Evolutionary conservation across 1,139 yeast species (phyloP), one percentile per base, ranked within the genome.

Genomic region (Candida pseudocylindracea): DNA sequence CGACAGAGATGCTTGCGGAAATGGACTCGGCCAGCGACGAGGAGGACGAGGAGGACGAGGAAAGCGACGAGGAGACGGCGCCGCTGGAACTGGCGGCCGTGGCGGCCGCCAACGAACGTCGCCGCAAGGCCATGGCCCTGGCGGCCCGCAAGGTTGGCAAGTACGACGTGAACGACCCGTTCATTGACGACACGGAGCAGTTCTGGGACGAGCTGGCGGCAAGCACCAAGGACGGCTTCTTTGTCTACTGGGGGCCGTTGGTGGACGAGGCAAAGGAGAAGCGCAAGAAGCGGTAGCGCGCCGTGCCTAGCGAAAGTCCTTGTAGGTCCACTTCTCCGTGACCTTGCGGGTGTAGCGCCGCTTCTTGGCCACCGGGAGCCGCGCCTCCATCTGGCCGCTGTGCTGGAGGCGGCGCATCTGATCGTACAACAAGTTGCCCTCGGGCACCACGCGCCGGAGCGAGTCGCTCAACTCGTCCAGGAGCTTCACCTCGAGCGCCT

Each of bases 201-300:
- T 67, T 72, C 38, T 79, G 91, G 79, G 96, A 88, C 50, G 95
- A 85, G 48, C 91, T 79, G 42, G 72, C 93, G 8, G 88, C 91
- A 2, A 71, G 91, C 1, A 83, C 94, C 0, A 78, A 79, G 41
- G 96, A 88, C 45, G 98, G 98, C 2, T 91, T 88, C 50, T 91
- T 88, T 45, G 95, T 91, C 1, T 91, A 74, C 49, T 80, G 85
- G 60, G 99, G 99, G 1, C 93, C 94, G 5, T 57, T 91, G 38
- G 72, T 78, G 27, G 88, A 76, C 36, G 91, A 76, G 24, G 36
- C 36, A 8, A 34, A 37, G 1, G 31, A 36, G 12, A 50, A 49
- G 32, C 45, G 34, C 28, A 40, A 50, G 36, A 38, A 38, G 32
- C 32, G 29, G 25, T 11, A 9, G 26, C 2, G 8, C 29, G 12